These are phyloP conservation scores for Nepenthes gracilis DNA, from an alignment of 148 eudicot genomes.

Conservation along the genomic window DNA sequence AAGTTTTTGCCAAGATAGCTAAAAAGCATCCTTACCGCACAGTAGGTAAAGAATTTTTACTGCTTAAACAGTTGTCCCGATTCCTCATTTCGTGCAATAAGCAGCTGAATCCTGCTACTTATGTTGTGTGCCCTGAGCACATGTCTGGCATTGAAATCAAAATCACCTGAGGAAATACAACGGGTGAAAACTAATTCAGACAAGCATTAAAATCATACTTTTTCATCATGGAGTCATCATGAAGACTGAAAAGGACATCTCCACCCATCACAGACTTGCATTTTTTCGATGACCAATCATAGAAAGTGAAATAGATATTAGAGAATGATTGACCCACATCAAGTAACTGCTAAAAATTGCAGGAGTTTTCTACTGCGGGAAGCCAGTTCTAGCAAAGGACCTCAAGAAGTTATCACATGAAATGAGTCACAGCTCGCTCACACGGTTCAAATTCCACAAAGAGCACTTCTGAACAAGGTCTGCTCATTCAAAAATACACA, in stretches of 20 bases:
- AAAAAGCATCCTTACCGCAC: conserved; percentile 64
- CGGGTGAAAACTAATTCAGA: too few relatives aligned
- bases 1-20: conserved; percentile 80
- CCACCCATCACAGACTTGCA: background rate
- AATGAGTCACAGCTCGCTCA: conserved; percentile 61
- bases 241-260: background rate
- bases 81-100: too few relatives aligned
- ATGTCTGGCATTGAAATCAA: background rate
- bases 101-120: too few relatives aligned
- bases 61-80: background rate
- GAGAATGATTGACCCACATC: background rate
- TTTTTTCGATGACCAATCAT: too few relatives aligned
- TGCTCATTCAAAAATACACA: too few relatives aligned
- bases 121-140: background rate
- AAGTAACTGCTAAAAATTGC: conserved; percentile 11
- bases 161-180: too few relatives aligned
- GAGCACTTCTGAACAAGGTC: conserved; percentile 37
- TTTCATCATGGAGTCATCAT: background rate
- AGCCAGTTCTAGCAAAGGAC: conserved; percentile 72
- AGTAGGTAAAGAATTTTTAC: conserved; percentile 43
- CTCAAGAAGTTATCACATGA: conserved; percentile 62
- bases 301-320: background rate
- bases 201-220: too few relatives aligned
- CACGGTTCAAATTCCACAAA: conserved; percentile 89
- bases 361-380: conserved; percentile 93